Evolutionary conservation across 768 basidiomycete species (phyloP).

Genomic region (Postia placenta): DNA sequence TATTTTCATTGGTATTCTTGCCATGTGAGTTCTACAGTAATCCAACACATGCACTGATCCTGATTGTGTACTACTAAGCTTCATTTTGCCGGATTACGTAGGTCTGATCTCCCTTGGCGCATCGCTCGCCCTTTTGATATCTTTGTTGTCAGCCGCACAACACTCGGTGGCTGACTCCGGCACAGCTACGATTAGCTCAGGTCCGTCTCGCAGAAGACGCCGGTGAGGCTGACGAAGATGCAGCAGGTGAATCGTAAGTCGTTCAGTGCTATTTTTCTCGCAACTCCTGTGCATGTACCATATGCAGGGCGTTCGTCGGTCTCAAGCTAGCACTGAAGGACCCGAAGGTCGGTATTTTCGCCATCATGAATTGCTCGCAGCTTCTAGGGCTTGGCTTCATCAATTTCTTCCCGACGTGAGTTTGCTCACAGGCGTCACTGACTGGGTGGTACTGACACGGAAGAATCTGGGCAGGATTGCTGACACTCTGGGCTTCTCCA

Average conservation of each 20-base stretch:
- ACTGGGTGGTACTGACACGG: background rate
- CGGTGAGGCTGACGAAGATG: conserved; percentile 61
- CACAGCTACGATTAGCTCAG: conserved; percentile 54
- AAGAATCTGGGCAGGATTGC: conserved; percentile 38
- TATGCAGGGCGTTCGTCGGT: conserved; percentile 40
- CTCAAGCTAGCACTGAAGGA: conserved; percentile 53
- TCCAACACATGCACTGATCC: too few relatives aligned
- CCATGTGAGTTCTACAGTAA: conserved; percentile 49
- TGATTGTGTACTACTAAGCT: conserved; percentile 34
- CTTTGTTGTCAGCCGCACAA: conserved; percentile 44
- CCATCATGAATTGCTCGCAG: conserved; percentile 44
- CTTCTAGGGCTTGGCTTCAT: conserved; percentile 53
- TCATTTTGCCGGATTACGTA: conserved; percentile 55
- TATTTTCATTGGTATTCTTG: conserved; percentile 47
- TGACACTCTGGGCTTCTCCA: conserved; percentile 53
- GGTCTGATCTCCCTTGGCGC: conserved; percentile 15
- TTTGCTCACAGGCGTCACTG: background rate
- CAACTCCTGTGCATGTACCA: background rate
- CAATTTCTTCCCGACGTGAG: conserved; percentile 53
- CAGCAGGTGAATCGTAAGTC: conserved; percentile 49
- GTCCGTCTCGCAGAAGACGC: conserved; percentile 62
- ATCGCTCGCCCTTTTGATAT: background rate
- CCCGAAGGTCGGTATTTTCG: conserved; percentile 46
- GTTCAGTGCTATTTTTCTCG: background rate
- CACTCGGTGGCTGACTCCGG: conserved; percentile 49